Base-by-base conservation (phyloP, 139 green algal species). In the Pleodorina starrii region DNA sequence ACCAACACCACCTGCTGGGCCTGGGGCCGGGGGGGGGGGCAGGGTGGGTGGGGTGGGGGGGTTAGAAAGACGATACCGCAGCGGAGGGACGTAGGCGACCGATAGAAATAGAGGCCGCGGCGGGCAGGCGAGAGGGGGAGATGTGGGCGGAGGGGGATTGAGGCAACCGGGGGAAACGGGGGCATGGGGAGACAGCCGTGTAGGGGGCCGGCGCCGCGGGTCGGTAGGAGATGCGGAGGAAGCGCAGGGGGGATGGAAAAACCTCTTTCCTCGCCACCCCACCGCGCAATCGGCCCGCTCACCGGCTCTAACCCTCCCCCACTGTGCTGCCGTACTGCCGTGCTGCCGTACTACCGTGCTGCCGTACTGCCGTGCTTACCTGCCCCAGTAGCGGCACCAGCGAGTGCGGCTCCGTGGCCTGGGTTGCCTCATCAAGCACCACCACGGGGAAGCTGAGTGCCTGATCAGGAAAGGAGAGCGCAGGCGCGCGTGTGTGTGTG, bases 341-440 rank as follows among this genome's bases (percentile, higher is more conserved):
- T n/a, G n/a, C n/a, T n/a, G n/a, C n/a, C n/a, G n/a, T n/a, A n/a
- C n/a, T n/a, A n/a, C n/a, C n/a, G n/a, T n/a, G n/a, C n/a, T n/a
- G n/a, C n/a, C n/a, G n/a, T n/a, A n/a, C n/a, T n/a, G n/a, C n/a
- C n/a, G n/a, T n/a, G n/a, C 76, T 5, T 36, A 92, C 87, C 36
- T 83, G 54, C 66, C n/a, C 89, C 57, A 96, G 72, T 60, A 99
- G 90, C 17, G 97, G 93, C 32, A 99, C 95, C 35, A 99, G 87
- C 42, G 92, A 94, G 38, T 93, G 90, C 0, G 97, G 96, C 91
- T 99, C 96, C 27, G 96, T 98, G 7, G 96, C 95, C 90, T 99
- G 97, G 90, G 90, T 99, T 91, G 92, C 93, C 57, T 95, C 93
- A 54, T 95, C 93, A 44, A 94, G 72, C 21, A 95, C 90, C 7